Evolutionary conservation across 2,329 filamentous ascomycete genomes (phyloP), one percentile per base, ranked within the genome.

Genomic region (Remersonia thermophila): DNA sequence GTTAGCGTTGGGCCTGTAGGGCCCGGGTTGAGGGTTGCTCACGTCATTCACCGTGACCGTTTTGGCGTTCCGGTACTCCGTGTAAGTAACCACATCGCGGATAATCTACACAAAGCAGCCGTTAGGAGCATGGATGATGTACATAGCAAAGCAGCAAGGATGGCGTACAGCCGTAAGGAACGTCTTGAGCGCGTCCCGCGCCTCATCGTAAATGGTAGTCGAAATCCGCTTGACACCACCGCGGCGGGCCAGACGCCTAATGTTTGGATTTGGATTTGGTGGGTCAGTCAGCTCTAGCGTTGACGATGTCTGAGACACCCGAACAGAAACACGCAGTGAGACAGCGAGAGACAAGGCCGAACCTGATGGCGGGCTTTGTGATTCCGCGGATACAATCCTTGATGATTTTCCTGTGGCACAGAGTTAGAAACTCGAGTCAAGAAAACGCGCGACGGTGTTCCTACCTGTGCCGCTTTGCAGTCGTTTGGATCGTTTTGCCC

Each of bases 151-250:
- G 9, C 20, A 23, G 20, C 5, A 9, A 5, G 5, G 20, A 23
- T 13, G 18, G 36, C 58, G 25, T 59, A 77, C 73, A 18, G 45
- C 43, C 4, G 58, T 46, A 0, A 87, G 56, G 0, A 66, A 60
- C 0, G 47, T 41, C 15, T 65, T 71, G 2, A 87, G 35, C 0
- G 63, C 71, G 0, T 3, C 13, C 0, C 83, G 63, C 0, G 67
- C 55, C 0, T 82, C 77, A 0, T 75, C 63, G 48, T 87, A 87
- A 3, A 86, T 77, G 0, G 31, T 45, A 0, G 52, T 68, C 0
- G 76, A 78, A 7, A 87, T 84, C 0, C 82, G 65, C 52, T 86
- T 86, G 0, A 89, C 77, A 0, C 83, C 83, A 1, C 82, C 83
- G 6, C 83, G 74, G 5, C 83, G 72, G 1, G 83, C 83, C 0